phyloP scores from a whole-genome alignment of 176 grass and related monocot genomes.

The Carex pumila region DNA sequence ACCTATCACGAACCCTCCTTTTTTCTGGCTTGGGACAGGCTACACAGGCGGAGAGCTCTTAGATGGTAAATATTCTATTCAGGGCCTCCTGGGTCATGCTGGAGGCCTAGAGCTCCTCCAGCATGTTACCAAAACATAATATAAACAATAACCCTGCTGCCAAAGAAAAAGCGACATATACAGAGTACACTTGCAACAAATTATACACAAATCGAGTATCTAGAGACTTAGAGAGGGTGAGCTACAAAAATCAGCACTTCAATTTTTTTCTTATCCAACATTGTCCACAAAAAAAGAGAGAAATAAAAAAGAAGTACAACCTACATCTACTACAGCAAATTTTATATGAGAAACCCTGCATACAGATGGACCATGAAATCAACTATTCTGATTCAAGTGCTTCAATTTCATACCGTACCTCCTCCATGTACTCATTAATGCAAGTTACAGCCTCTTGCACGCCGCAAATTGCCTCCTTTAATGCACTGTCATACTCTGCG shows the following conservation, averaged over 20 bases:
- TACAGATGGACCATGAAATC: neutral
- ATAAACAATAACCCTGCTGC: neutral
- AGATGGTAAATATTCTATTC: too few species aligned
- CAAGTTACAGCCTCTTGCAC: conserved; percentile 64
- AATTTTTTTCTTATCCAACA: neutral
- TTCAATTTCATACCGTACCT: conserved; percentile 75
- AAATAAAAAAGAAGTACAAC: neutral
- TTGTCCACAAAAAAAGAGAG: neutral
- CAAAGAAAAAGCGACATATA: neutral
- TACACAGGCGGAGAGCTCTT: too few species aligned
- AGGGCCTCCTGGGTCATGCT: too few species aligned
- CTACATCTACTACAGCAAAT: neutral
- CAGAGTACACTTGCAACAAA: neutral
- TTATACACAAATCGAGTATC: too few species aligned
- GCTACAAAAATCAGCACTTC: neutral
- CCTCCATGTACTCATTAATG: conserved; percentile 85
- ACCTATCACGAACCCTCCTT: too few species aligned
- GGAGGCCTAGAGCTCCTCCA: neutral
- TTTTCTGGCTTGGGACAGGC: too few species aligned
- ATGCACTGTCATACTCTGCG: conserved; percentile 44
- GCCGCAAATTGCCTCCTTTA: conserved; percentile 78
- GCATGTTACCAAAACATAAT: neutral
- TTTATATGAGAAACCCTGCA: neutral
- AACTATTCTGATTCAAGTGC: conserved; percentile 41
- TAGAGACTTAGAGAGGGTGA: neutral